phyloP scores from a whole-genome alignment of 164 flowering plant species.

The Vitis labrusca region DNA sequence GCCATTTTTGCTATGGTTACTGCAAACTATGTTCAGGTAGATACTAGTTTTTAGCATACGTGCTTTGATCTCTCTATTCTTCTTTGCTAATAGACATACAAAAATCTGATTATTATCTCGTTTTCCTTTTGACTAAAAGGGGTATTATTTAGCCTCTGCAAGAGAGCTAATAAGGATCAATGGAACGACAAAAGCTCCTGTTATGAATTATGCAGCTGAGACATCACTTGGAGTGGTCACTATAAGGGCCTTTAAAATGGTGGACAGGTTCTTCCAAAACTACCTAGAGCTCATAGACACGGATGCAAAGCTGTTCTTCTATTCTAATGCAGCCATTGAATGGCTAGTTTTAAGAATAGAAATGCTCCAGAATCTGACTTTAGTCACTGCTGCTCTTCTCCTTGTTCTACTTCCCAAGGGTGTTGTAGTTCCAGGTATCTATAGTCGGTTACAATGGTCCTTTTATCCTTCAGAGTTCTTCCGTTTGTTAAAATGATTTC shows the following conservation, averaged over 20 bases:
- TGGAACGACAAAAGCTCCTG: slow-evolving; percentile 90
- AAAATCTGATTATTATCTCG: not conserved
- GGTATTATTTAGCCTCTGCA: slow-evolving; percentile 67
- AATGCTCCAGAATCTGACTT: slow-evolving; percentile 63
- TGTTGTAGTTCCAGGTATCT: slow-evolving; percentile 58
- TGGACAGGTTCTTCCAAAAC: slow-evolving; percentile 48
- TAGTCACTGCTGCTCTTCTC: slow-evolving; percentile 61
- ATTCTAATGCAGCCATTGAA: slow-evolving; percentile 71
- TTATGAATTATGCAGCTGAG: slow-evolving; percentile 80
- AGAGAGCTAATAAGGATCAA: slow-evolving; percentile 76
- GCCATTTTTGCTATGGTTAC: slow-evolving; percentile 46
- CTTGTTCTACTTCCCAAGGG: slow-evolving; percentile 63
- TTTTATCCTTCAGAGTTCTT: not conserved
- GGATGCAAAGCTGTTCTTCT: slow-evolving; percentile 71
- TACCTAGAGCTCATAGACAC: slow-evolving; percentile 63
- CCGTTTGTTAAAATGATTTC: not conserved
- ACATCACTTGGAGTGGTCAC: slow-evolving; percentile 79
- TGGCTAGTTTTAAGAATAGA: slow-evolving; percentile 81
- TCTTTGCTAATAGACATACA: not conserved
- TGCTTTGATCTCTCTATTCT: not conserved
- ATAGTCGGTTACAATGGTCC: not conserved
- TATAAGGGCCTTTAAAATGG: slow-evolving; percentile 67
- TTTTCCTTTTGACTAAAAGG: slow-evolving; percentile 29
- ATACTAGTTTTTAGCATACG: not conserved
- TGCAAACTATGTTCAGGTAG: slow-evolving; percentile 67